A percentile compares a stretch with the other conserved stretches of the same genome.
phyloP scores from a whole-genome alignment of 106 monocot genomes.

The Chionographis japonica region DNA sequence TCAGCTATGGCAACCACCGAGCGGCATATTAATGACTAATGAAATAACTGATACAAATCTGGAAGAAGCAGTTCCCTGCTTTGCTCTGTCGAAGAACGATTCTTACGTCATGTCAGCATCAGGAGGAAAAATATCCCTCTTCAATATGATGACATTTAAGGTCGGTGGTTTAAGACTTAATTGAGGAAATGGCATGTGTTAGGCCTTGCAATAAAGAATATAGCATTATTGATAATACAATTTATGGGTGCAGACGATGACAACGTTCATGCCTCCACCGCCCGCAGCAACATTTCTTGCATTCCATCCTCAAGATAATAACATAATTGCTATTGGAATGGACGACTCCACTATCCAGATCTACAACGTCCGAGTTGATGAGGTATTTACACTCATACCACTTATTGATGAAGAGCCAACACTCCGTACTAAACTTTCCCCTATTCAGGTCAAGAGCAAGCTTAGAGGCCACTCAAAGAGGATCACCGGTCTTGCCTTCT shows the following conservation, averaged over 20 bases:
- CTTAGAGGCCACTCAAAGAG: constrained; percentile 59
- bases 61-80: constrained; percentile 47
- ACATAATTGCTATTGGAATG: constrained; percentile 86
- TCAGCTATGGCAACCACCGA: constrained; percentile 57
- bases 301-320: constrained; percentile 80
- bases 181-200: background rate
- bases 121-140: constrained; percentile 72
- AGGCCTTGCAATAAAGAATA: background rate
- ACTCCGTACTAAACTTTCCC: background rate
- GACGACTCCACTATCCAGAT: constrained; percentile 77
- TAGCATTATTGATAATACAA: background rate
- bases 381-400: constrained; percentile 23
- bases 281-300: constrained; percentile 81
- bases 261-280: constrained; percentile 75
- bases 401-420: background rate
- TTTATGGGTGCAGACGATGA: constrained; percentile 53
- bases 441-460: constrained; percentile 58
- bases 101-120: constrained; percentile 81
- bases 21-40: constrained; percentile 56
- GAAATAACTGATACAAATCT: constrained; percentile 36
- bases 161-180: constrained; percentile 9
- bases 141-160: constrained; percentile 82
- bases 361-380: constrained; percentile 71
- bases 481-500: constrained; percentile 76
- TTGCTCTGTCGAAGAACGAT: constrained; percentile 77